Base-by-base conservation (phyloP, 1,284 basidiomycete genomes). In the Leccinum pallidistipes region DNA sequence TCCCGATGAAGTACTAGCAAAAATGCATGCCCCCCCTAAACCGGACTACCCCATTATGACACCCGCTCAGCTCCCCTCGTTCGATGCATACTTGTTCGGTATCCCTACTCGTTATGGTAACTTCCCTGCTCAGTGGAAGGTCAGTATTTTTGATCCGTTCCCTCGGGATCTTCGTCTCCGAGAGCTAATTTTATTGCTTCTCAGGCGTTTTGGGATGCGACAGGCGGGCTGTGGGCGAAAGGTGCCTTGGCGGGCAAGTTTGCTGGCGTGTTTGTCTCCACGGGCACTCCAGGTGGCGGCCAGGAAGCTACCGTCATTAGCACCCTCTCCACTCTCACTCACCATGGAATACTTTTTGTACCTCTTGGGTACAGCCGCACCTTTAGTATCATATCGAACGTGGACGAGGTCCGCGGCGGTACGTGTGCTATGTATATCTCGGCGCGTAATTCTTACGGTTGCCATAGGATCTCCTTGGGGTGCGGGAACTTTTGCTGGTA, bases 221-320 rank as follows among this genome's bases (percentile, higher is more conserved):
- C 85, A 1, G 86, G 87, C 55, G 64, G 56, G 9, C 70, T 79
- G 47, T 88, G 87, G 87, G 67, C 68, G 2, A 60, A 69, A 1
- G 83, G 83, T 38, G 78, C 77, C 0, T 74, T 88, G 51, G 66
- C 77, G 57, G 84, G 85, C 66, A 88, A 88, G 74, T 82, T 83
- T 70, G 84, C 76, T 4, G 73, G 75, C 59, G 69, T 79, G 56
- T 81, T 83, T 64, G 79, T 82, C 45, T 77, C 73, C 18, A 79
- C 81, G 3, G 77, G 74, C 11, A 73, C 75, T 6, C 77, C 71
- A 9, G 81, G 78, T 24, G 80, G 80, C 27, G 80, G 80, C n/a
- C 80, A 81, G 55, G 80, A 81, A 60, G 69, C 80, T 1, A 87
- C 86, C 34, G 75, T 77, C 49, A 66, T 82, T 18, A 80, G 72